These are phyloP conservation scores for Maudiozyma pseudohumilis DNA, from an alignment of 805 yeast genomes.

Conservation along the genomic window DNA sequence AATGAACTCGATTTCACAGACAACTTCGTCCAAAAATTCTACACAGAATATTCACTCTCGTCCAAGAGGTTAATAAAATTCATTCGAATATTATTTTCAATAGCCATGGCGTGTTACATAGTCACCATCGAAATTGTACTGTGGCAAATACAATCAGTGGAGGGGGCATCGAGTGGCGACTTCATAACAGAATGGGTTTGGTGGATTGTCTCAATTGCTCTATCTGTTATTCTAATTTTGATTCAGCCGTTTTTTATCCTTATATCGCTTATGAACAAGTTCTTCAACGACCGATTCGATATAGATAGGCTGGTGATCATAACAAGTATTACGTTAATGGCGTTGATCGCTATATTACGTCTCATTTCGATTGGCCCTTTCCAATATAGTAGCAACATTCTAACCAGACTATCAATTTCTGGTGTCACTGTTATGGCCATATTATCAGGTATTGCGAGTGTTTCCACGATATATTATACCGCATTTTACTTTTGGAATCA, in stretches of 20 bases:
- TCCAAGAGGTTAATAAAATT: constrained; percentile 14
- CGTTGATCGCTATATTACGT: constrained; percentile 11
- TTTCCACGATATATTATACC: constrained; percentile 25
- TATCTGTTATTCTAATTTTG: constrained; percentile 18
- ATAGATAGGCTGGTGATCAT: constrained; percentile 16
- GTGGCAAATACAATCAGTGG: constrained; percentile 25
- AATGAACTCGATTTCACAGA: constrained; percentile 5
- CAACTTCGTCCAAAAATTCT: constrained; percentile 21
- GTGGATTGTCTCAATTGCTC: constrained; percentile 18
- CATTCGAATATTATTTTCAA: constrained; percentile 19
- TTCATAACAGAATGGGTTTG: constrained; percentile 19
- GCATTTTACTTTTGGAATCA: constrained; percentile 11
- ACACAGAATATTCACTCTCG: constrained; percentile 24
- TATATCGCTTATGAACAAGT: constrained; percentile 23
- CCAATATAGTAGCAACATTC: constrained; percentile 17
- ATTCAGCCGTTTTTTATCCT: constrained; percentile 25
- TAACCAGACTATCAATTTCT: constrained; percentile 26
- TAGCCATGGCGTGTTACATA: constrained; percentile 21
- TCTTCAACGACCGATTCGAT: constrained; percentile 20
- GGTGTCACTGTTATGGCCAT: constrained; percentile 28
- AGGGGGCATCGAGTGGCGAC: constrained; percentile 11
- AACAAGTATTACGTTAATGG: constrained; percentile 10
- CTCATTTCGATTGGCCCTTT: constrained; percentile 24
- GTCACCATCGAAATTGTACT: constrained; percentile 25
- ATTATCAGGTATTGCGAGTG: constrained; percentile 27